phyloP scores from a whole-genome alignment of 2,329 filamentous ascomycete genomes.

The Ophiostoma quercus region DNA sequence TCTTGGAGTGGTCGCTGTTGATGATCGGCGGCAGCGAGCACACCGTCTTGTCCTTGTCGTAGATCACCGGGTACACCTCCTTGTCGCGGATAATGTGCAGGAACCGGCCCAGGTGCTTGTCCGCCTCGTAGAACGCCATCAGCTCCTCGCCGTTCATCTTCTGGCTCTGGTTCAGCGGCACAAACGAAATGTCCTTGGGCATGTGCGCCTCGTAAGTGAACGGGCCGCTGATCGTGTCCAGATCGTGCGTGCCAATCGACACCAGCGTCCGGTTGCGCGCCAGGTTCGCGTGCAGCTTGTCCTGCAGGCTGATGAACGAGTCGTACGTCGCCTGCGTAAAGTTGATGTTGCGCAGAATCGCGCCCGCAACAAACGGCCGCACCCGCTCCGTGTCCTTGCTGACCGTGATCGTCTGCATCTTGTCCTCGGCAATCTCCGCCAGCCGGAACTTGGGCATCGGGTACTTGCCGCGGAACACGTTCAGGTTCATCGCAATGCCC shows the following conservation, averaged over 20 bases:
- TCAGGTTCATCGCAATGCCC: constrained; percentile 90
- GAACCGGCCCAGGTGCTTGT: constrained; percentile 76
- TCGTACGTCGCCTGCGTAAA: constrained; percentile 91
- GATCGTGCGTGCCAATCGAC: constrained; percentile 94
- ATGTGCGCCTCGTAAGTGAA: constrained; percentile 93
- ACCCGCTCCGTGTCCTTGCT: constrained; percentile 69
- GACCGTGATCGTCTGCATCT: constrained; percentile 77
- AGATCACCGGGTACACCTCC: constrained; percentile 92
- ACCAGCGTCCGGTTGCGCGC: constrained; percentile 89
- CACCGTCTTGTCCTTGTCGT: constrained; percentile 78
- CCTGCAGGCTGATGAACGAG: constrained; percentile 95
- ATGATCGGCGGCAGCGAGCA: constrained; percentile 97
- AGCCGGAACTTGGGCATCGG: constrained; percentile 75
- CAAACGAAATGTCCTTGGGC: constrained; percentile 88
- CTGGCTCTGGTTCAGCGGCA: constrained; percentile 84
- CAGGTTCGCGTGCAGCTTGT: constrained; percentile 95
- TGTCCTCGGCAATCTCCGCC: constrained; percentile 63
- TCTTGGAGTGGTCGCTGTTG: constrained; percentile 96
- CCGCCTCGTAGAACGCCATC: constrained; percentile 93
- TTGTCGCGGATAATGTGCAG: constrained; percentile 92
- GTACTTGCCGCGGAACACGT: constrained; percentile 79
- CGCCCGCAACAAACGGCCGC: constrained; percentile 81
- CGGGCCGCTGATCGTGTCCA: constrained; percentile 87
- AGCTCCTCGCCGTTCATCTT: constrained; percentile 81
- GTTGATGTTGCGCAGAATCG: constrained; percentile 82